Evolutionary conservation across 1,284 basidiomycete species (phyloP).

Genomic region (Papiliotrema flavescens): DNA sequence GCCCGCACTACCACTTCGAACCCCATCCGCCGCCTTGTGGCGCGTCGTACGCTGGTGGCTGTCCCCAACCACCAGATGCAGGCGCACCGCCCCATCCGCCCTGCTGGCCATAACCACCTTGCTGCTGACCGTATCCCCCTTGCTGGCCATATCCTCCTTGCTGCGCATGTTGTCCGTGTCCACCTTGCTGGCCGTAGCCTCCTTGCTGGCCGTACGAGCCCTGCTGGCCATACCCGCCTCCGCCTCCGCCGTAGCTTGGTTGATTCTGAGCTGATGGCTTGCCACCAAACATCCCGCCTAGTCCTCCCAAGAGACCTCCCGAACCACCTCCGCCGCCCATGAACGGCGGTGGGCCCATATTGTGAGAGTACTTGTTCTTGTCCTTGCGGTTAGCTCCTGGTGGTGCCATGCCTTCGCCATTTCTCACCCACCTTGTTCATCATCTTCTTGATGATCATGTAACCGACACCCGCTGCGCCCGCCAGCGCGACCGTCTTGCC

Average conservation of each 20-base stretch:
- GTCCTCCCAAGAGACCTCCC: constrained; percentile 13
- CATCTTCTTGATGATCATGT: constrained; percentile 4
- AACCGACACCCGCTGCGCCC: constrained; percentile 1
- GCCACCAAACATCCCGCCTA: constrained; percentile 6
- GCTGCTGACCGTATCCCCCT: background rate
- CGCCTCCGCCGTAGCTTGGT: constrained; percentile 7
- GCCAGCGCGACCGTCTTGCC: background rate
- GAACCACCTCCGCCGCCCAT: constrained; percentile 20
- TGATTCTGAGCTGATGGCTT: background rate
- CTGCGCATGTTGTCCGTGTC: constrained; percentile 2
- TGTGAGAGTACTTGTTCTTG: constrained; percentile 14
- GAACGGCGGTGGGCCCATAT: constrained; percentile 35
- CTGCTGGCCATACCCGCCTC: background rate
- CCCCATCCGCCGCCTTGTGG: background rate
- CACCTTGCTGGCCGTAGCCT: constrained; percentile 7
- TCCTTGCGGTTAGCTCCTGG: constrained; percentile 6
- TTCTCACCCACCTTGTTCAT: constrained; percentile 4
- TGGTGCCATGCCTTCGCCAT: too few species aligned
- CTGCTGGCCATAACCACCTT: background rate
- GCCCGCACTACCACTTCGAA: background rate
- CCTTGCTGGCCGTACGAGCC: background rate
- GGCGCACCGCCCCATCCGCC: background rate
- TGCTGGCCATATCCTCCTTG: constrained; percentile 5
- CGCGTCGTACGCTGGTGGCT: background rate
- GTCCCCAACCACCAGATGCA: background rate